Evolutionary conservation across 306 rosid species (phyloP).

Genomic region (Citrullus colocynthis): DNA sequence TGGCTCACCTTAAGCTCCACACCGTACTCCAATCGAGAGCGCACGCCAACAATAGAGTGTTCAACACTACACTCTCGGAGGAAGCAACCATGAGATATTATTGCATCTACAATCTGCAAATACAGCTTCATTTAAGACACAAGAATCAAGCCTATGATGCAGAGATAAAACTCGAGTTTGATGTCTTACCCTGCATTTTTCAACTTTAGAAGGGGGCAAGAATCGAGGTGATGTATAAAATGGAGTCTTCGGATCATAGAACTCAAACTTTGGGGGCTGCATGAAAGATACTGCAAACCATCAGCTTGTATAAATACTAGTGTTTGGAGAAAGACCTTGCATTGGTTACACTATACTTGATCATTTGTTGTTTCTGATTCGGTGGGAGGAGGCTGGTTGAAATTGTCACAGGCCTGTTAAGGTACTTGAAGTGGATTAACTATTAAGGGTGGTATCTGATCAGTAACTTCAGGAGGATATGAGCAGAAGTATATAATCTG

Average conservation of each 20-base stretch:
- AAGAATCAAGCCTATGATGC: background rate
- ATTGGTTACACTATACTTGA: background rate
- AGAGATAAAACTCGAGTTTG: constrained; percentile 4
- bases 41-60: constrained; percentile 87
- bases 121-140: constrained; percentile 10
- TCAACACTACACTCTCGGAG: constrained; percentile 73
- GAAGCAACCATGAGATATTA: constrained; percentile 94
- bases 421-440: background rate
- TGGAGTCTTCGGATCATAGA: constrained; percentile 92
- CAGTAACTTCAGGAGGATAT: background rate
- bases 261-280: constrained; percentile 79
- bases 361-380: background rate
- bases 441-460: background rate
- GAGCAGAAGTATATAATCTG: background rate
- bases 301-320: constrained; percentile 14
- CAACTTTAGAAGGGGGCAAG: constrained; percentile 95
- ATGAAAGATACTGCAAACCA: constrained; percentile 1
- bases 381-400: background rate
- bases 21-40: constrained; percentile 79
- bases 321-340: background rate
- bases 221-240: constrained; percentile 94
- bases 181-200: constrained; percentile 76
- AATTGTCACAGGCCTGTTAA: background rate
- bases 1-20: constrained; percentile 61
- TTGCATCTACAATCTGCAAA: constrained; percentile 72